Evolutionary conservation across 768 basidiomycete genomes (phyloP), one percentile per base, ranked within the genome.

Genomic region (Gymnopilus junonius): DNA sequence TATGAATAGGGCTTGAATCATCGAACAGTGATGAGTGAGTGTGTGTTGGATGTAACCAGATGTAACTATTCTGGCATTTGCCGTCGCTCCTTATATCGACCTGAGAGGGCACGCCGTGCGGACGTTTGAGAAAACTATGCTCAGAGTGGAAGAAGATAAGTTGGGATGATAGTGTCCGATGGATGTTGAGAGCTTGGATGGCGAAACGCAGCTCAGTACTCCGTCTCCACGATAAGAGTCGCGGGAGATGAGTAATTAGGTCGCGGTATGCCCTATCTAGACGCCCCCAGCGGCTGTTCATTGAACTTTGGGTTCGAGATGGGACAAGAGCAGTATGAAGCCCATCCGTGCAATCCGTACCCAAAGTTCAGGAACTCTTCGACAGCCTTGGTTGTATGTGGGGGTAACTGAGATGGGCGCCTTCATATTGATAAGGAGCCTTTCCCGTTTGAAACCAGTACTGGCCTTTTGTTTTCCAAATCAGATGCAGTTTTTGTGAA

Each of bases 21-120:
- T 32, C 29, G 31, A 51, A 51, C 48, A 27, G 31, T 51, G 48
- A 51, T 51, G 48, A 12, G 46, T n/a, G n/a, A 27, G 17, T 2
- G 46, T 14, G 27, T n/a, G 31, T 51, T 29, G 48, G 17, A 32
- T 51, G 48, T 32, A 27, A 50, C 46, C 27, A 50, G 46, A 50
- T 12, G 46, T 29, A 31, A 51, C 48, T 14, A 51, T 51, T 51
- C 23, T 37, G 17, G 54, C 35, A 55, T 23, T 29, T 55, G 53
- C 53, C 53, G 32, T 54, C 34, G 37, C 32, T 35, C 29, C 60
- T 37, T 43, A 61, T 61, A 55, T 54, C 51, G 51, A 54, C 20
- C 42, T 61, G 39, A 61, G 60, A 55, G 53, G 53, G 54, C 60
- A 61, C 60, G 53, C 60, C 60, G 53, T 31, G 53, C 53, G 42